phyloP scores from a whole-genome alignment of 345 rosid genomes.

The Salix koriyanagi region DNA sequence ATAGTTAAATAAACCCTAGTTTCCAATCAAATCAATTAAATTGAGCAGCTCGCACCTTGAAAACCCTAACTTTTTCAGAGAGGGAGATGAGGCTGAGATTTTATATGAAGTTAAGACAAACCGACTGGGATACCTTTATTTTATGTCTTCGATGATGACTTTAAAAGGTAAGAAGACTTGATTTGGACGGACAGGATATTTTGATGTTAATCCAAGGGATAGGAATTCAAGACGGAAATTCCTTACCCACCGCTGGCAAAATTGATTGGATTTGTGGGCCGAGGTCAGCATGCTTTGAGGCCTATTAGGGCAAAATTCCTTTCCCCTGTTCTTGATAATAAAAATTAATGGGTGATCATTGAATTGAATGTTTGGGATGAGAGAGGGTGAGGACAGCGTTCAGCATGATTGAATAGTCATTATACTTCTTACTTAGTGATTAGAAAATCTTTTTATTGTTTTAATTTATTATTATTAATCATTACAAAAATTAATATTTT shows the following conservation, averaged over 20 bases:
- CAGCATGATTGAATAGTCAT: too few species aligned
- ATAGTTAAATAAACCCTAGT: background rate
- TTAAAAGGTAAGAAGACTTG: background rate
- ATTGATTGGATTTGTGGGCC: background rate
- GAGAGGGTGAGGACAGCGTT: too few species aligned
- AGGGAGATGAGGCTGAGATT: background rate
- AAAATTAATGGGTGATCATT: too few species aligned
- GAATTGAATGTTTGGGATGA: too few species aligned
- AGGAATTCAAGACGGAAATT: background rate
- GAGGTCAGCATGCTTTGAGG: background rate
- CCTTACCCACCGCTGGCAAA: background rate
- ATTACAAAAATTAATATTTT: too few species aligned
- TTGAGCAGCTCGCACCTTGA: background rate
- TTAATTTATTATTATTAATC: too few species aligned
- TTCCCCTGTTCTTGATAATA: too few species aligned
- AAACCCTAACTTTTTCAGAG: background rate
- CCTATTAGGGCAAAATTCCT: background rate
- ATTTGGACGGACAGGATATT: conserved; percentile 12
- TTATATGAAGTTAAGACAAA: background rate
- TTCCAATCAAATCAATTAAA: too few species aligned
- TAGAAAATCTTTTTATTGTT: too few species aligned
- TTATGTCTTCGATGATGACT: background rate
- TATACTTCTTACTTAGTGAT: too few species aligned
- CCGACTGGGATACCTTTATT: background rate
- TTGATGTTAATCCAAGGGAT: conserved; percentile 12